Evolutionary conservation across 352 stramenopile genomes (phyloP).

Genomic region (Plasmopara viticola): DNA sequence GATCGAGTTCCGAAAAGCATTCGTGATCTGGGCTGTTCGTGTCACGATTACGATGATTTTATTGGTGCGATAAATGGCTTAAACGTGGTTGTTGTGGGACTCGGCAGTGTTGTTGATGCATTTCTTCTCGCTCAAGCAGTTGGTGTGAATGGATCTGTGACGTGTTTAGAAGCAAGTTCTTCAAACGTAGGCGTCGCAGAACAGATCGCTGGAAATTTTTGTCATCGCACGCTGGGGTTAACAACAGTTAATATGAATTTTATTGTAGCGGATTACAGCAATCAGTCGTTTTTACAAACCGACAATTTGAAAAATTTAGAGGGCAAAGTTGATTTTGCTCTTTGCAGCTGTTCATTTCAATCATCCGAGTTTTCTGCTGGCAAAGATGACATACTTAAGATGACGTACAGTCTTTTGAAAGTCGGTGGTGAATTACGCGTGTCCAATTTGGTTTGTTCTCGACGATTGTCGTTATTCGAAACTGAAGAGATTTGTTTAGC

Average conservation of each 20-base stretch:
- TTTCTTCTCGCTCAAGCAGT: slow-evolving; percentile 38
- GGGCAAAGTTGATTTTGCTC: slow-evolving; percentile 24
- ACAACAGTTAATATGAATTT: slow-evolving; percentile 31
- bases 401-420: slow-evolving; percentile 30
- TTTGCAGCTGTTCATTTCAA: slow-evolving; percentile 51
- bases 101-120: slow-evolving; percentile 37
- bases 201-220: slow-evolving; percentile 14
- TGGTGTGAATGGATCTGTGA: slow-evolving; percentile 31
- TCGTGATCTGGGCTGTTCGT: slow-evolving; percentile 22
- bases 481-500: slow-evolving; percentile 14
- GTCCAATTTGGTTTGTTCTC: slow-evolving; percentile 24
- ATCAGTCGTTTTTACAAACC: slow-evolving; percentile 3
- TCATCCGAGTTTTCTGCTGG: slow-evolving; percentile 15
- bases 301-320: slow-evolving; percentile 11
- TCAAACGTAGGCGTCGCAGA: slow-evolving; percentile 14
- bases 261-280: slow-evolving; percentile 15
- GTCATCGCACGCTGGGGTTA: slow-evolving; percentile 23
- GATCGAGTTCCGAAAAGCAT: slow-evolving; percentile 18
- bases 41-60: slow-evolving; percentile 18
- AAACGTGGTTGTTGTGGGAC: slow-evolving; percentile 34
- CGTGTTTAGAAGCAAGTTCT: slow-evolving; percentile 33
- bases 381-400: slow-evolving; percentile 27
- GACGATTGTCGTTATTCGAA: slow-evolving; percentile 20
- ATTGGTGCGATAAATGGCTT: slow-evolving; percentile 27
- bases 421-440: slow-evolving; percentile 45